Conservation (phyloP, 2,329 filamentous ascomycete genomes). For the Xylariales sp. region DNA sequence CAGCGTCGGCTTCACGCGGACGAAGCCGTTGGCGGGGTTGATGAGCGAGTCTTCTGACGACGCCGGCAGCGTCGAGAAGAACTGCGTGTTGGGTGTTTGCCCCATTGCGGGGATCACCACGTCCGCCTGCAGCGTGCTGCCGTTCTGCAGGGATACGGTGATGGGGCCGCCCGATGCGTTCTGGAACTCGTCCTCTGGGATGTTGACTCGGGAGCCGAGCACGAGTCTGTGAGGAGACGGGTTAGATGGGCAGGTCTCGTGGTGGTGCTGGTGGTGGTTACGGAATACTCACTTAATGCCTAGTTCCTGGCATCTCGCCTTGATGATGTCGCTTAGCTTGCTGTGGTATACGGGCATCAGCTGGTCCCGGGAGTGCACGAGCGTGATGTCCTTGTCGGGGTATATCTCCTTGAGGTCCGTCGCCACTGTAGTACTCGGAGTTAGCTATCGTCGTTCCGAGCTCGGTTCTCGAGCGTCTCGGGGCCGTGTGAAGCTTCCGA, state of each 20-base stretch:
- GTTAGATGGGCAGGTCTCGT: constrained; percentile 4
- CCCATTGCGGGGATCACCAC: constrained; percentile 61
- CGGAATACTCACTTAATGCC: constrained; percentile 48
- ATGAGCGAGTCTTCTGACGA: constrained; percentile 40
- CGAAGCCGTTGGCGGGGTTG: constrained; percentile 50
- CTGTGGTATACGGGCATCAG: constrained; percentile 59
- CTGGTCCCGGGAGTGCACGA: constrained; percentile 59
- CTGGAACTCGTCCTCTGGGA: constrained; percentile 46
- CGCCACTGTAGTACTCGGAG: constrained; percentile 48
- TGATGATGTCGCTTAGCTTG: constrained; percentile 54
- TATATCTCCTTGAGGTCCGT: constrained; percentile 61
- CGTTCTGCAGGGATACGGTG: constrained; percentile 50
- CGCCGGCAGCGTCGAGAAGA: constrained; percentile 50
- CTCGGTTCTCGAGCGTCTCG: neutral
- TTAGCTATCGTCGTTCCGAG: neutral
- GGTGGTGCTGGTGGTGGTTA: neutral
- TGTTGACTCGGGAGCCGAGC: constrained; percentile 45
- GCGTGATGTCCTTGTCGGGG: constrained; percentile 58
- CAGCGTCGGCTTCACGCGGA: constrained; percentile 59
- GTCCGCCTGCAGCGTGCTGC: constrained; percentile 52
- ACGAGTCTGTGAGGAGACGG: constrained; percentile 34
- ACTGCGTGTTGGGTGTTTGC: constrained; percentile 59
- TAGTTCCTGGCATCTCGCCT: constrained; percentile 52
- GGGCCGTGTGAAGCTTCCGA: neutral
- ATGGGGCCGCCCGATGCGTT: constrained; percentile 34